Conservation (phyloP, 768 basidiomycete genomes). For the Suillus subaureus region DNA sequence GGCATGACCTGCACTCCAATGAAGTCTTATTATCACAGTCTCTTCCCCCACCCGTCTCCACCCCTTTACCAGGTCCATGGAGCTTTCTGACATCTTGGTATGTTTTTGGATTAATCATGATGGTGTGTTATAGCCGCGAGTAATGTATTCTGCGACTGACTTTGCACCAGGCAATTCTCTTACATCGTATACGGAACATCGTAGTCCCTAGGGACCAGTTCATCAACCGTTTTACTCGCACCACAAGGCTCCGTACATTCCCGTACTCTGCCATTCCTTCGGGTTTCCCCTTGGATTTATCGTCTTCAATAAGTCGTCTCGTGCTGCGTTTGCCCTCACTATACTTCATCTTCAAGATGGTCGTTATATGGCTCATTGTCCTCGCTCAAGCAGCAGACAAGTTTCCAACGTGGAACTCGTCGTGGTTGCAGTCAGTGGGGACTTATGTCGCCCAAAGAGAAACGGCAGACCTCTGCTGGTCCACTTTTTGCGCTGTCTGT, state of each 20-base stretch:
- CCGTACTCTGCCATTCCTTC: conserved; percentile 33
- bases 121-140: conserved; percentile 45
- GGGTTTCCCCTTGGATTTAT: conserved; percentile 67
- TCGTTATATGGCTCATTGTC: conserved; percentile 59
- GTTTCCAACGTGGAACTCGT: conserved; percentile 36
- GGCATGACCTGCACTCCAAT: conserved; percentile 11
- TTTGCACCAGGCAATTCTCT: conserved; percentile 54
- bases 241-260: conserved; percentile 27
- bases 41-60: conserved; percentile 15
- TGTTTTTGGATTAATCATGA: conserved; percentile 62
- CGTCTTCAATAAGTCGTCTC: conserved; percentile 59
- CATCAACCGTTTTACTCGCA: conserved; percentile 19
- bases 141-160: neutral
- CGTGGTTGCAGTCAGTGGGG: conserved; percentile 39
- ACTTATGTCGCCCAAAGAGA: conserved; percentile 50
- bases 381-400: conserved; percentile 57
- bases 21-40: conserved; percentile 10
- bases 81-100: conserved; percentile 77
- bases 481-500: conserved; percentile 70
- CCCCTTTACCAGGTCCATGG: conserved; percentile 59
- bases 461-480: conserved; percentile 72
- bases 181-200: conserved; percentile 79
- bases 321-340: conserved; percentile 64
- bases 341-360: conserved; percentile 57
- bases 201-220: conserved; percentile 57